Conservation (phyloP, 495 filamentous ascomycete genomes). For the Clavariopsis aquatica region DNA sequence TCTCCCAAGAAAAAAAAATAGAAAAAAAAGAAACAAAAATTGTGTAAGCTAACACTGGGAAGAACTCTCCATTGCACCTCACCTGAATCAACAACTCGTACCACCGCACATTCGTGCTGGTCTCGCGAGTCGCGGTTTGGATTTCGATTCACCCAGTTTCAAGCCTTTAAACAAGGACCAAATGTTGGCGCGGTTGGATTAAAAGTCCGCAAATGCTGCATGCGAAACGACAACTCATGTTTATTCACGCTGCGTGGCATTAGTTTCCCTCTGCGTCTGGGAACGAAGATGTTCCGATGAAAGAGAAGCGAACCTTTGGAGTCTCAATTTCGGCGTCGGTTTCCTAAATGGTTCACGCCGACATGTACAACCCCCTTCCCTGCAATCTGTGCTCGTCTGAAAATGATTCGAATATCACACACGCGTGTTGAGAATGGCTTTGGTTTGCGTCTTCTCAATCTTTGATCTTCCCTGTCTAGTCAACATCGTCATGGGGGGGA, state of each 20-base stretch:
- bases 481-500: slow-evolving; percentile 12
- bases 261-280: slow-evolving; percentile 19
- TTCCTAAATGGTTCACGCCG: slow-evolving; percentile 27
- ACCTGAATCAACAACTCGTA: slow-evolving; percentile 83
- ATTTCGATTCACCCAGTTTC: slow-evolving; percentile 80
- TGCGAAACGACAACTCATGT: slow-evolving; percentile 33
- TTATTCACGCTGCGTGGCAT: slow-evolving; percentile 33
- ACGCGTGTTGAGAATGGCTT: slow-evolving; percentile 28
- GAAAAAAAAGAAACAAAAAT: not conserved
- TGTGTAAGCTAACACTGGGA: slow-evolving; percentile 6
- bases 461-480: slow-evolving; percentile 16
- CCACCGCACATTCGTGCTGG: slow-evolving; percentile 75
- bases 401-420: slow-evolving; percentile 36
- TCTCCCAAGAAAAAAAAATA: no score
- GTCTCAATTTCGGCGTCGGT: slow-evolving; percentile 37
- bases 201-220: slow-evolving; percentile 49
- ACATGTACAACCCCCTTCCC: slow-evolving; percentile 32
- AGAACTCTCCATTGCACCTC: slow-evolving; percentile 94
- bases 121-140: slow-evolving; percentile 75
- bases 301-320: slow-evolving; percentile 27
- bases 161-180: slow-evolving; percentile 85
- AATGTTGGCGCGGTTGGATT: slow-evolving; percentile 98
- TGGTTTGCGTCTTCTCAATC: slow-evolving; percentile 34
- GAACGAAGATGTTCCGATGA: slow-evolving; percentile 12
- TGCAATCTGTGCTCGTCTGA: slow-evolving; percentile 33